Evolutionary conservation across 345 rosid genomes (phyloP), one percentile per base, ranked within the genome.

Genomic region (Bretschneidera sinensis): DNA sequence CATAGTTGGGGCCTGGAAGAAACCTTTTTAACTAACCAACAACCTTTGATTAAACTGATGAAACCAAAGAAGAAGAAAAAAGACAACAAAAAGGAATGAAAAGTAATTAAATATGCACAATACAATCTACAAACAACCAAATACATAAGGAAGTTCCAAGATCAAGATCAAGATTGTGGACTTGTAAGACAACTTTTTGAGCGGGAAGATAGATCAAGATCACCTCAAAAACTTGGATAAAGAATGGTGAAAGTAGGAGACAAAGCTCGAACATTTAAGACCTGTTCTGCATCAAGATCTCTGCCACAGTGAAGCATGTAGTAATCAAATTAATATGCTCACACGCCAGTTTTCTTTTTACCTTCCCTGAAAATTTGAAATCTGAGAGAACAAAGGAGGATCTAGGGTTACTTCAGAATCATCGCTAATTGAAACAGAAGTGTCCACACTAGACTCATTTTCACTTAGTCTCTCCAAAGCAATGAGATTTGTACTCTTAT

Each of bases 401-500:
- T 52, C 64, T 24, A 19, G 43, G 4, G 63, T 52, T 15, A 61
- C 60, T 53, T 66, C 58, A 54, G 78, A 71, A 60, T 74, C 60
- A 48, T 73, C 68, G 15, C 51, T 43, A 5, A 17, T 14, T 6
- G 66, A 21, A 24, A 48, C 48, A 10, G 14, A 21, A 21, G 50
- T 23, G 16, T 57, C 64, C 51, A 24, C 16, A 4, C 11, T 48
- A 7, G 31, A 13, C 10, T 2, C 34, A 19, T 35, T 45, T 55
- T 23, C 31, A 21, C 35, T 23, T 24, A 64, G 60, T 13, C 45
- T 48, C 2, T 74, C 73, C 43, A 74, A 19, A 23, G 23, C 61
- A 57, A 69, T 69, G 48, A 54, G 45, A 18, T 58, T 61, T 24
- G 66, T 60, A 39, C 74, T 65, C 50, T 78, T 78, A 66, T 78